Evolutionary conservation across 495 filamentous ascomycete genomes (phyloP), one percentile per base, ranked within the genome.

Genomic region (Neurospora sp.): DNA sequence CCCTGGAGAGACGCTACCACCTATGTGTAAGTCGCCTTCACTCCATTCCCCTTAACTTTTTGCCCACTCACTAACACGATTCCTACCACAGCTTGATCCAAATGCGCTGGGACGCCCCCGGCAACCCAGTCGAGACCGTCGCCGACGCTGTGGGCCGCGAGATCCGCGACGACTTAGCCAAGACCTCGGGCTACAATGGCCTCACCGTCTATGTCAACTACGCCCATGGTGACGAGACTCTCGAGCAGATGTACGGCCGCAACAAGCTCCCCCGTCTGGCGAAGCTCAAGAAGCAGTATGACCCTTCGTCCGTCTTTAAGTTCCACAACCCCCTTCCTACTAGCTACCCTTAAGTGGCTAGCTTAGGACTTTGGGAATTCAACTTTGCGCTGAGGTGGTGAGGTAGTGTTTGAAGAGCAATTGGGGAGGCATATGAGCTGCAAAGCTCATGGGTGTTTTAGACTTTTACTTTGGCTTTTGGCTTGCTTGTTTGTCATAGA

Each of bases 181-280:
- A 35, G 27, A 65, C 53, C 12, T 65, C 53, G 0, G 81, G 82
- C 0, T 81, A 77, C 69, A 38, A 68, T 2, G 70, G 71, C n/a
- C 69, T 81, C 5, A 46, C 75, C 9, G 65, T 75, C 10, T 83
- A 82, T 39, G 73, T 83, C 27, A 81, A 76, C 69, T 84, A 81
- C 70, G 79, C 78, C 6, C 75, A 80, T 53, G 81, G 83, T 5
- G 80, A 85, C 72, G 83, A 85, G 73, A 73, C 61, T 3, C 69
- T 73, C 1, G 79, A 75, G 53, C 70, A 72, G 7, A 72, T 48
- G 27, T 83, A 79, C 37, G 72, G 77, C 1, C 69, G 70, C 16
- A 42, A 71, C 5, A 82, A 84, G 38, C 69, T 84, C 39, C 73
- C 72, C 1, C 70, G 76, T 0, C 69, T 84, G 37, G 69, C 41